Percentiles rank a stretch among this genome's conserved stretches.
These are phyloP conservation scores for Aspergillus fumigatiaffinis DNA, from an alignment of 2,329 filamentous ascomycete genomes.

Conservation along the genomic window DNA sequence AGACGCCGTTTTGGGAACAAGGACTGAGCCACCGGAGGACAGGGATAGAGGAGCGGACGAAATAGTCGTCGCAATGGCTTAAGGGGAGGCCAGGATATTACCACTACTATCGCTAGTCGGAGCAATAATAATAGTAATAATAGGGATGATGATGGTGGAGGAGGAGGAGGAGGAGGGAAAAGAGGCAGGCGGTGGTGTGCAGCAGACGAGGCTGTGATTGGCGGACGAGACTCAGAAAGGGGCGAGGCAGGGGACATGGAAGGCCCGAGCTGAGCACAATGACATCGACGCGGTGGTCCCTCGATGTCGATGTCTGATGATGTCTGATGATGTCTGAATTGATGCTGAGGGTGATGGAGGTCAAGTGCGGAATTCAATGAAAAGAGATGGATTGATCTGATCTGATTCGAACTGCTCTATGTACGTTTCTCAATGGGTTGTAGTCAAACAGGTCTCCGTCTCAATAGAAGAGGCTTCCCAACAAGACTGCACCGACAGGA, in stretches of 20 bases:
- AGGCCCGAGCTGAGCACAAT: slow-evolving; percentile 11
- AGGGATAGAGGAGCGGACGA: slow-evolving; percentile 5
- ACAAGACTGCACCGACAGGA: neutral
- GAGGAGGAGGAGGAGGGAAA: slow-evolving; percentile 1
- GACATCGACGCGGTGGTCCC: neutral
- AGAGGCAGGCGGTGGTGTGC: slow-evolving; percentile 5
- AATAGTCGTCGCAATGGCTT: slow-evolving; percentile 8
- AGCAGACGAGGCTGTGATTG: slow-evolving; percentile 15
- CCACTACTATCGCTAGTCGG: neutral
- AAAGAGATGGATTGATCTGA: neutral
- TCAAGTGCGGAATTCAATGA: too few species aligned
- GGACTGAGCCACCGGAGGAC: slow-evolving; percentile 5
- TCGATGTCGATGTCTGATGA: neutral
- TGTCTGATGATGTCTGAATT: neutral
- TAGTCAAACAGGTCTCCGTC: neutral
- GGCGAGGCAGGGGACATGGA: slow-evolving; percentile 17
- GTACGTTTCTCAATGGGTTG: neutral
- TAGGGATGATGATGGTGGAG: slow-evolving; percentile 5
- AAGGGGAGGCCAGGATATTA: neutral
- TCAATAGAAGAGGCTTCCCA: neutral
- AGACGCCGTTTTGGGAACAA: slow-evolving; percentile 26
- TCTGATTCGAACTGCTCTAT: neutral
- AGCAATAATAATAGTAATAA: neutral
- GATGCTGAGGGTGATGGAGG: too few species aligned
- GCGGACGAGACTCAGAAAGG: slow-evolving; percentile 19